Conservation (phyloP, 805 yeast genomes). For the Zygosaccharomyces bisporus region DNA sequence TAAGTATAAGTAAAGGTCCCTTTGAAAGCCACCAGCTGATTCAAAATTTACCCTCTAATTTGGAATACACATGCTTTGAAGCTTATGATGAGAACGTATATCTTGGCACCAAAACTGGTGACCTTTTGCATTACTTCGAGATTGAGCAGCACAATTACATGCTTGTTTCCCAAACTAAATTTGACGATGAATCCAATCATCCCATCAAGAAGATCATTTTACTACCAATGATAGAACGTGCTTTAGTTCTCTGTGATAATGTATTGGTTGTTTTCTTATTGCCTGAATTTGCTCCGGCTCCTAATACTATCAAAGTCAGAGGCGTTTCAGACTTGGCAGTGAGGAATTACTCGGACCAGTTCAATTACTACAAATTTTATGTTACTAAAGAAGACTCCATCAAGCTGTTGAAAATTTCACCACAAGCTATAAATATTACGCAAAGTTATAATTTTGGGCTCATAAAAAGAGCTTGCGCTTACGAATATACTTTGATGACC, state of each 20-base stretch:
- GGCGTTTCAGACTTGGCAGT: slow-evolving; percentile 23
- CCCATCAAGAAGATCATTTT: slow-evolving; percentile 28
- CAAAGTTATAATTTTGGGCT: slow-evolving; percentile 16
- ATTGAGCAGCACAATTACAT: slow-evolving; percentile 32
- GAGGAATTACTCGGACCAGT: slow-evolving; percentile 16
- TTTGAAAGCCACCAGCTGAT: slow-evolving; percentile 25
- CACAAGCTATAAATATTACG: slow-evolving; percentile 9
- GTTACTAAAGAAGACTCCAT: slow-evolving; percentile 16
- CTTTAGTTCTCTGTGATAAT: slow-evolving; percentile 24
- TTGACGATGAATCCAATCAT: slow-evolving; percentile 16
- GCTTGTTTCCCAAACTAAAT: slow-evolving; percentile 32
- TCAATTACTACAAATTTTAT: slow-evolving; percentile 19
- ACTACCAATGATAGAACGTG: slow-evolving; percentile 31
- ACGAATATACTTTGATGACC: slow-evolving; percentile 21
- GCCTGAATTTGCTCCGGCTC: slow-evolving; percentile 37
- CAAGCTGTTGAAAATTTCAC: slow-evolving; percentile 15
- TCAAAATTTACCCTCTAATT: slow-evolving; percentile 24
- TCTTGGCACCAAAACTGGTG: slow-evolving; percentile 33
- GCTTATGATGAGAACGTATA: slow-evolving; percentile 33
- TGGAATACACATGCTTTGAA: slow-evolving; percentile 27
- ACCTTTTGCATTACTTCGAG: slow-evolving; percentile 35
- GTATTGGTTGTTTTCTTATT: slow-evolving; percentile 26
- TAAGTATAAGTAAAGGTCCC: slow-evolving; percentile 20
- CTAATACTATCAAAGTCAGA: slow-evolving; percentile 20
- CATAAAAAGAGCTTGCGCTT: slow-evolving; percentile 18